Evolutionary conservation across 148 eudicot species (phyloP).

Genomic region (Nepenthes gracilis): DNA sequence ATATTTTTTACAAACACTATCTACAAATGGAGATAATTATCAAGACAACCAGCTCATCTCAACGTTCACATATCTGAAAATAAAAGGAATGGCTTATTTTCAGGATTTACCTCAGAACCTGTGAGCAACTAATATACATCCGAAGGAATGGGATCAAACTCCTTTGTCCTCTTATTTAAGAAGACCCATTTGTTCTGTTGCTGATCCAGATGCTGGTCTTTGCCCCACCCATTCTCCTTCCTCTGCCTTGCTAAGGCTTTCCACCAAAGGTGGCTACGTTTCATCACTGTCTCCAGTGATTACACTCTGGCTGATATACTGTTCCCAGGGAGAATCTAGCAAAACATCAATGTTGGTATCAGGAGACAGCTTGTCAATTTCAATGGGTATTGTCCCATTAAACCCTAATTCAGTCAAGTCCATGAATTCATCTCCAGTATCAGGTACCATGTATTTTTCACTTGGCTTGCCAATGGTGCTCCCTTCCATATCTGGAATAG

Average conservation of each 20-base stretch:
- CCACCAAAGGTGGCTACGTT: conserved; percentile 19
- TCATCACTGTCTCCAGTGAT: conserved; percentile 16
- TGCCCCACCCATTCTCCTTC: conserved; percentile 34
- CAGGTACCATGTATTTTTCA: conserved; percentile 17
- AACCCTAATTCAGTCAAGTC: conserved; percentile 17
- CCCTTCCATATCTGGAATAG: conserved; percentile 23
- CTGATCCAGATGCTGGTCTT: conserved; percentile 31
- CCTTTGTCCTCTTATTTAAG: conserved; percentile 17
- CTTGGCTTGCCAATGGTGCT: conserved; percentile 12
- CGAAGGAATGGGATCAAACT: conserved; percentile 1
- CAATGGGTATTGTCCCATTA: conserved; percentile 16
- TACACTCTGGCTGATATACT: conserved; percentile 22
- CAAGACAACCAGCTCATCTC: too few relatives aligned
- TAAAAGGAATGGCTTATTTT: too few relatives aligned
- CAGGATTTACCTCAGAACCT: too few relatives aligned
- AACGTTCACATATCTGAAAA: too few relatives aligned
- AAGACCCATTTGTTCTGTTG: conserved; percentile 46
- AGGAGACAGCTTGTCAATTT: conserved; percentile 20
- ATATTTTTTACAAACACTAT: too few relatives aligned
- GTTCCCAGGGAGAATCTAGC: conserved; percentile 43
- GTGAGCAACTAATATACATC: too few relatives aligned
- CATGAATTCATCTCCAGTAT: conserved; percentile 22
- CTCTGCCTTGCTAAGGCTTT: conserved; percentile 8
- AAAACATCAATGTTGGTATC: conserved; percentile 26
- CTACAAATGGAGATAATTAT: too few relatives aligned